Base-by-base conservation (phyloP, 1,139 yeast species). In the Magnusiomyces suaveolens region DNA sequence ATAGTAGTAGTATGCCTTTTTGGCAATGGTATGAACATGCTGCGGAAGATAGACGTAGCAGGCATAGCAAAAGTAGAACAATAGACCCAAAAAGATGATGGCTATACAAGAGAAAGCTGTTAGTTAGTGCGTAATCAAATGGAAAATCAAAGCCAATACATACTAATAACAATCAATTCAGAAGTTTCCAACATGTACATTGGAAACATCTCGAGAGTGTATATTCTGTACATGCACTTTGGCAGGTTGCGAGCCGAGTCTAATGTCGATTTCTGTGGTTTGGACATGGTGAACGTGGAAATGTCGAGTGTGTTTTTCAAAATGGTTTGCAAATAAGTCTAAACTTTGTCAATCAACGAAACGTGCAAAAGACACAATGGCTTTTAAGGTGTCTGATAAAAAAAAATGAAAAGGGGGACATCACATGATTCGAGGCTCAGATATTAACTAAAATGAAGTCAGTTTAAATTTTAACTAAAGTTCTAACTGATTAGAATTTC, bases 1-100 rank as follows among this genome's bases (percentile, higher is more conserved):
- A 43, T 56, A 59, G 52, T 65, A 65, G 54, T 65, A 65, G 50
- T 63, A 64, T 36, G 63, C 57, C 24, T 66, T 59, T 26, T 59
- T 55, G 24, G 56, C 41, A 43, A 64, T 54, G 46, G 51, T 54
- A 48, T 55, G 54, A 16, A 62, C 55, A 48, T 63, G 66, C 26
- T 58, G 57, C 12, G 68, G 68, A 43, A 65, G 56, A 53, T 65
- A 65, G 24, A 60, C 58, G 20, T 62, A 53, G 24, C 62, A 54
- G n/a, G 65, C 65, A 51, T 59, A 61, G 33, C 57, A 43, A 4
- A 62, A 47, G 41, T 61, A 55, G 8, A 58, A 46, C 24, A 56
- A 38, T 26, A 62, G 41, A 36, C 16, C 18, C 10, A 36, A 36
- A 36, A 36, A 36, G 10, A 36, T 36, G 18, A 36, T 14, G 18